Evolutionary conservation across 306 rosid genomes (phyloP).

Genomic region (Pachyrhizus erosus): DNA sequence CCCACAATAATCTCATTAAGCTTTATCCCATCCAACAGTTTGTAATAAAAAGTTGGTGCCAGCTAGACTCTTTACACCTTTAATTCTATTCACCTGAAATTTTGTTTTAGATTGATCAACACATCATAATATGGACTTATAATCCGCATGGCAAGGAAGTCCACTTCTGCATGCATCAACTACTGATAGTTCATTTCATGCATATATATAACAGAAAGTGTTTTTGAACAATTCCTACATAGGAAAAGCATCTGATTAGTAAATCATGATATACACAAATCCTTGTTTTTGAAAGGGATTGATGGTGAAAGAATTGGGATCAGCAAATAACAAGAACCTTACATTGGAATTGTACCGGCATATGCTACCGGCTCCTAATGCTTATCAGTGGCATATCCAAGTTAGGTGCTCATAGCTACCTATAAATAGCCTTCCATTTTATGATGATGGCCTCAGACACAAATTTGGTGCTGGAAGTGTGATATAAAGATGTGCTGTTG

Average conservation of each 20-base stretch:
- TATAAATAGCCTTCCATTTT: constrained; percentile 35
- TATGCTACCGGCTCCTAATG: constrained; percentile 48
- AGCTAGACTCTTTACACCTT: background rate
- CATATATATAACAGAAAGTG: constrained; percentile 1
- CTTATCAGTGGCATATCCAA: constrained; percentile 62
- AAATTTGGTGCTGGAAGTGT: constrained; percentile 15
- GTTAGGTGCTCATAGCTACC: constrained; percentile 44
- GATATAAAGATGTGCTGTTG: constrained; percentile 47
- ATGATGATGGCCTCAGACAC: constrained; percentile 37
- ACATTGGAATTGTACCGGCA: constrained; percentile 53
- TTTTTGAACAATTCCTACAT: constrained; percentile 10
- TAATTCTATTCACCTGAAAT: background rate
- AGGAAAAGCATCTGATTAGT: constrained; percentile 32
- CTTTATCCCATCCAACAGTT: background rate
- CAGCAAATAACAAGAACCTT: constrained; percentile 41
- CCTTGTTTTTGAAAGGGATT: constrained; percentile 22
- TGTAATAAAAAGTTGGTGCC: background rate
- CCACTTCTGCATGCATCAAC: constrained; percentile 16
- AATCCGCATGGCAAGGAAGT: background rate
- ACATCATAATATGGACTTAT: background rate
- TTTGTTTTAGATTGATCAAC: background rate
- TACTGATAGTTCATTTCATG: constrained; percentile 12
- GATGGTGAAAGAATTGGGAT: constrained; percentile 41
- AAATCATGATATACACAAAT: constrained; percentile 29
- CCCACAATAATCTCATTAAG: background rate